These are phyloP conservation scores for Fusarium albidum DNA, from an alignment of 2,329 filamentous ascomycete genomes.

Conservation along the genomic window DNA sequence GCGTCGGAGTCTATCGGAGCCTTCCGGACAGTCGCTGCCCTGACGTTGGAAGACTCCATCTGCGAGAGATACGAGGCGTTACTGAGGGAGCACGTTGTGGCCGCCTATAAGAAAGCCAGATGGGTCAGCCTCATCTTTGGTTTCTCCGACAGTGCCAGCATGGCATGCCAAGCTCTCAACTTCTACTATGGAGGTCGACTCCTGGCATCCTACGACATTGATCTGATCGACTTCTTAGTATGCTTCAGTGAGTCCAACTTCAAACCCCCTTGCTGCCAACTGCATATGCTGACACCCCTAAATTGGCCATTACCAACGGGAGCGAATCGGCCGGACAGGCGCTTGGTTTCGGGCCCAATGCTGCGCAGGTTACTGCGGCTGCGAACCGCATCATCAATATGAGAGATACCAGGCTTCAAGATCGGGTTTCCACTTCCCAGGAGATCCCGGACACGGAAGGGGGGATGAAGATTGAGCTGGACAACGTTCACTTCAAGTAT, in stretches of 20 bases:
- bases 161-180: conserved; percentile 69
- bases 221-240: conserved; percentile 58
- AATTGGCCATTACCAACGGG: conserved; percentile 70
- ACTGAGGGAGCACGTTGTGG: conserved; percentile 64
- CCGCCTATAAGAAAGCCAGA: conserved; percentile 68
- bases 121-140: conserved; percentile 72
- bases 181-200: conserved; percentile 74
- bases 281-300: not conserved
- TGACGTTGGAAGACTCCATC: conserved; percentile 75
- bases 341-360: conserved; percentile 72
- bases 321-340: conserved; percentile 70
- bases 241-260: conserved; percentile 55
- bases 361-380: conserved; percentile 65
- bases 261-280: not conserved
- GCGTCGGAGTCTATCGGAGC: conserved; percentile 78
- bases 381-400: conserved; percentile 67
- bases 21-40: conserved; percentile 74
- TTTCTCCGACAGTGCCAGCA: conserved; percentile 71
- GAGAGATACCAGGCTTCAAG: conserved; percentile 52
- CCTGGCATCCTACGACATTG: conserved; percentile 59
- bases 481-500: conserved; percentile 67
- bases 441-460: conserved; percentile 55
- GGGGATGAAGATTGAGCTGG: conserved; percentile 65
- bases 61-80: conserved; percentile 67
- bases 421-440: conserved; percentile 42